A percentile compares a stretch with the other conserved stretches of the same genome.
Conservation (phyloP, 2,329 filamentous ascomycete genomes). For the Aspergillus jensenii region DNA sequence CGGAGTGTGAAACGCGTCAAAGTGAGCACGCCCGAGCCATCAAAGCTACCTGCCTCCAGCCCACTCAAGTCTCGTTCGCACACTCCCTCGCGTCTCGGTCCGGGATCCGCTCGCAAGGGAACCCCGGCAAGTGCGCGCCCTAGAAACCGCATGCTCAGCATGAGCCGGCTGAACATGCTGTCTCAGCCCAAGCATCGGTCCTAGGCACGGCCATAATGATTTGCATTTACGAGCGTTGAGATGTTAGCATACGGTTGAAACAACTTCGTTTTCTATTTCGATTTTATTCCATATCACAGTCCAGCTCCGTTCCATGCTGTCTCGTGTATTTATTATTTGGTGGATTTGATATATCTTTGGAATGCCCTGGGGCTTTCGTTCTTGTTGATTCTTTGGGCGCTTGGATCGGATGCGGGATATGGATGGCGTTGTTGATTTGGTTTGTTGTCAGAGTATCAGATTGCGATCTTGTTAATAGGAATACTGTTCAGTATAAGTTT, state of each 20-base stretch:
- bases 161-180: constrained; percentile 50
- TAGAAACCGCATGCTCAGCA: constrained; percentile 38
- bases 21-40: constrained; percentile 25
- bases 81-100: constrained; percentile 29
- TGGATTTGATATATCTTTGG: constrained; percentile 9
- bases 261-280: constrained; percentile 1
- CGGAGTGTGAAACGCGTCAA: constrained; percentile 40
- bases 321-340: constrained; percentile 13
- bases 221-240: constrained; percentile 15
- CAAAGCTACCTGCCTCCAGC: constrained; percentile 25
- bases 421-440: constrained; percentile 11
- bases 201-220: constrained; percentile 15
- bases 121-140: constrained; percentile 32
- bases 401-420: constrained; percentile 19
- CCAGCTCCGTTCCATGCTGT: constrained; percentile 1
- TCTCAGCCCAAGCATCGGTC: constrained; percentile 45
- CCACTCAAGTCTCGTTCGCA: constrained; percentile 36
- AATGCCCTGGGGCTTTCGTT: constrained; percentile 1
- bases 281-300: neutral
- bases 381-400: constrained; percentile 13
- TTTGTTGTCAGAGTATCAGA: constrained; percentile 2
- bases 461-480: neutral
- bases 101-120: constrained; percentile 16
- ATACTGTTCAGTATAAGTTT: no score
- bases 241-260: neutral